Conservation (phyloP, 192 early-diverging fungal genomes). For the Phlyctochytrium arcticum region DNA sequence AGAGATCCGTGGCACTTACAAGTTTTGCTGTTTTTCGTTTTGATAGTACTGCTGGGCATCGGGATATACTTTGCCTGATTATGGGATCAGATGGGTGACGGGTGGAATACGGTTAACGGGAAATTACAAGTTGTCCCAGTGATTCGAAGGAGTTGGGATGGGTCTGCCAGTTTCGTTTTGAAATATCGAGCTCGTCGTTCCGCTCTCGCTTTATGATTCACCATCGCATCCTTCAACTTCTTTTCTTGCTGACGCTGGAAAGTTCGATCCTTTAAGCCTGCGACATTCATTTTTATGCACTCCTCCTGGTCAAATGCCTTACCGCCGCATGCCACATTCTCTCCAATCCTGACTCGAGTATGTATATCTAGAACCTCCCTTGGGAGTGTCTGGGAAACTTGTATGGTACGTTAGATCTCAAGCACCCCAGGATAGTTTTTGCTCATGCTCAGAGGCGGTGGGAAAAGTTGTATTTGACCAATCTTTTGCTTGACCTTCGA, state of each 20-base stretch:
- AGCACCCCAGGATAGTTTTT: no score
- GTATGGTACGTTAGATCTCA: no score
- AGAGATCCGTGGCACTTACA: conserved; percentile 17
- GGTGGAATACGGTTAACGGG: not conserved
- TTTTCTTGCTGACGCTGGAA: conserved; percentile 33
- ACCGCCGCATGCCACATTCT: conserved; percentile 35
- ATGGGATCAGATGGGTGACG: conserved; percentile 20
- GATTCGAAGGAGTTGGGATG: conserved; percentile 37
- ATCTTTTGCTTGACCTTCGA: no score
- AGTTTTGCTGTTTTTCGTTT: conserved; percentile 48
- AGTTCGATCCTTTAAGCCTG: not conserved
- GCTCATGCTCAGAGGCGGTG: no score
- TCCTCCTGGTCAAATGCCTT: not conserved
- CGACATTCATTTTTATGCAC: not conserved
- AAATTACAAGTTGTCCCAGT: conserved; percentile 29
- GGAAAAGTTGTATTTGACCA: no score
- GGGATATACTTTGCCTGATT: conserved; percentile 36
- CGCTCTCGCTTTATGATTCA: conserved; percentile 48
- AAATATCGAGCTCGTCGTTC: conserved; percentile 44
- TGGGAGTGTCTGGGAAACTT: no score
- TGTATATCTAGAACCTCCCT: no score
- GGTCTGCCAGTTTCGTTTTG: conserved; percentile 31
- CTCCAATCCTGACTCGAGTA: no score
- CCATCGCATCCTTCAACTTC: conserved; percentile 29
- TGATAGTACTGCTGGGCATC: conserved; percentile 52